Evolutionary conservation across 768 basidiomycete genomes (phyloP).

Genomic region (Leccinum uliginosum): DNA sequence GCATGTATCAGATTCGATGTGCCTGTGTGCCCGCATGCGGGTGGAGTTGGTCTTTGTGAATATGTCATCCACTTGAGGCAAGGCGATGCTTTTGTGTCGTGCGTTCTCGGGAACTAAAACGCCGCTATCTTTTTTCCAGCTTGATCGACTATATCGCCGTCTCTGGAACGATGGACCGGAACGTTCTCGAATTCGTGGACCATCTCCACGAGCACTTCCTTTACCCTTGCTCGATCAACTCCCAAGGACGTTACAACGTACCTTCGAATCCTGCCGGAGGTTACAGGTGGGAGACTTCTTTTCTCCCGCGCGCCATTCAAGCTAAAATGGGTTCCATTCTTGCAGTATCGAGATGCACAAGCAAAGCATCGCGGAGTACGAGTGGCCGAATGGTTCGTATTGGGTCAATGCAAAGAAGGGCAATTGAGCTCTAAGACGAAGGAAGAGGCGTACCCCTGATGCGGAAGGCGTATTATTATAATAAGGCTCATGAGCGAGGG

Average conservation of each 20-base stretch:
- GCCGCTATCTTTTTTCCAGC: slow-evolving; percentile 36
- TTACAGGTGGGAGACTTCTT: slow-evolving; percentile 37
- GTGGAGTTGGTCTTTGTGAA: slow-evolving; percentile 93
- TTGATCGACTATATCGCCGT: slow-evolving; percentile 92
- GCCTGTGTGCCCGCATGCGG: slow-evolving; percentile 93
- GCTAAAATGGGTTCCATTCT: neutral
- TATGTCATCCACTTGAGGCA: slow-evolving; percentile 85
- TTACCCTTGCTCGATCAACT: slow-evolving; percentile 84
- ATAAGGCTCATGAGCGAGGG: neutral
- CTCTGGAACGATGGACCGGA: slow-evolving; percentile 89
- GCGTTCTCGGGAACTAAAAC: neutral
- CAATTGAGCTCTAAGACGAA: slow-evolving; percentile 1
- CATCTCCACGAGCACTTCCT: slow-evolving; percentile 95
- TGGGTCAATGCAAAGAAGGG: slow-evolving; percentile 17
- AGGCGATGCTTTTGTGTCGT: neutral
- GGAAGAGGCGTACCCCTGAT: neutral
- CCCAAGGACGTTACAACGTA: slow-evolving; percentile 82
- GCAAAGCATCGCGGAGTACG: slow-evolving; percentile 74
- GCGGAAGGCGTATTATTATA: slow-evolving; percentile 1
- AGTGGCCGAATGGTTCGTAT: slow-evolving; percentile 72
- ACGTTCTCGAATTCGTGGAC: slow-evolving; percentile 87
- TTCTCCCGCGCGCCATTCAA: neutral
- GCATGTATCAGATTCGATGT: slow-evolving; percentile 63
- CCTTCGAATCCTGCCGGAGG: slow-evolving; percentile 73
- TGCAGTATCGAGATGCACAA: slow-evolving; percentile 87